Percentiles rank a stretch among this genome's conserved stretches.
These are phyloP conservation scores for Forsythia suspensa DNA, from an alignment of 257 asterid genomes.

Conservation along the genomic window DNA sequence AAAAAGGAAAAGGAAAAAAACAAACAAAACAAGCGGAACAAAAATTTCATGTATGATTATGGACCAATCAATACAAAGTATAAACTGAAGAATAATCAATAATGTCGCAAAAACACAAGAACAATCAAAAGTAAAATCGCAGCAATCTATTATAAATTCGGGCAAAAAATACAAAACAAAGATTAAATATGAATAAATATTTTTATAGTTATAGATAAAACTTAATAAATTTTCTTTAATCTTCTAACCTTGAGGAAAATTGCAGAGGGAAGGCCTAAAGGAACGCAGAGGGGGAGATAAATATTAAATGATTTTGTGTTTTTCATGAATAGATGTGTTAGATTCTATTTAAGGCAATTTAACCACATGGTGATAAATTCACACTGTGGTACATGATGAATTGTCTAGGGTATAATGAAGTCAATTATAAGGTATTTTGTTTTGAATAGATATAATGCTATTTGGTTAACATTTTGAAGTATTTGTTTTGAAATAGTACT, in stretches of 20 bases:
- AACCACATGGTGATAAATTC: too few species aligned
- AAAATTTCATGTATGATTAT: background rate
- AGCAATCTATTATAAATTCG: background rate
- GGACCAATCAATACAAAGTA: background rate
- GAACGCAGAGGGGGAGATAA: slow-evolving; percentile 7
- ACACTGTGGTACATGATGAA: too few species aligned
- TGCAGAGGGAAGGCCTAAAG: background rate
- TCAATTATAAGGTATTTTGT: too few species aligned
- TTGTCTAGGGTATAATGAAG: too few species aligned
- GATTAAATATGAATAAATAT: background rate
- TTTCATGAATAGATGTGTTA: too few species aligned
- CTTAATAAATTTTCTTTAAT: background rate
- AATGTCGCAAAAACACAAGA: background rate
- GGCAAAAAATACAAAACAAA: background rate
- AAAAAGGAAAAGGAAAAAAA: too few species aligned
- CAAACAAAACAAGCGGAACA: background rate
- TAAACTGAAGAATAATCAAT: background rate
- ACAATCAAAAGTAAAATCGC: background rate
- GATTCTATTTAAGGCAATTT: too few species aligned
- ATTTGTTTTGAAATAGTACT: too few species aligned
- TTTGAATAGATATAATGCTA: too few species aligned
- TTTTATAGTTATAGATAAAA: too few species aligned
- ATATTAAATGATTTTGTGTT: background rate
- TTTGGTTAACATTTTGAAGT: too few species aligned
- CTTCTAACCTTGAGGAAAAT: slow-evolving; percentile 25